phyloP scores from a whole-genome alignment of 495 filamentous ascomycete genomes.

The Trichodelitschia bisporula region DNA sequence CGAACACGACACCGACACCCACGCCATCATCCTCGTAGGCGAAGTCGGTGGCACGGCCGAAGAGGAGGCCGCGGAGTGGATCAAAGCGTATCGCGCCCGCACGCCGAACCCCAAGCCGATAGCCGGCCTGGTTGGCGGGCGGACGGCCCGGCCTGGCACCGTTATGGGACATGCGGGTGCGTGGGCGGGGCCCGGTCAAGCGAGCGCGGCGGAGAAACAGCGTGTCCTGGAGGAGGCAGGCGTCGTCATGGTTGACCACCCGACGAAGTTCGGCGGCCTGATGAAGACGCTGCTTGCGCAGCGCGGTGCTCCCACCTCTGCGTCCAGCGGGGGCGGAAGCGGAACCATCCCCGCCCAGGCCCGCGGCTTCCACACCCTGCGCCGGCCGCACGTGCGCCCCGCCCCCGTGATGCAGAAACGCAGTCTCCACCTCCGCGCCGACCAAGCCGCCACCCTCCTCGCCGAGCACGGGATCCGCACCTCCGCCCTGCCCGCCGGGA shows the following conservation, averaged over 20 bases:
- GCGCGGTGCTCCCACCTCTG: too few relatives aligned
- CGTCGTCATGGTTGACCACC: conserved; percentile 55
- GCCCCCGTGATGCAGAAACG: conserved; percentile 20
- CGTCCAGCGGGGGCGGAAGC: too few relatives aligned
- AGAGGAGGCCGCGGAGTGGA: conserved; percentile 61
- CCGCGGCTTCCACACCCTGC: conserved; percentile 12
- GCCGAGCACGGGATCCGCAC: too few relatives aligned
- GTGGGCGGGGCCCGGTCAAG: conserved; percentile 42
- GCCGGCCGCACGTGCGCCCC: neutral
- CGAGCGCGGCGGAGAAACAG: conserved; percentile 38
- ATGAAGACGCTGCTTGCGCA: conserved; percentile 33
- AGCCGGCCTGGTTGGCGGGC: conserved; percentile 50
- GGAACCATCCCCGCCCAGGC: conserved; percentile 7
- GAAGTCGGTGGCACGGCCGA: conserved; percentile 72
- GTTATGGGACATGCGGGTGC: conserved; percentile 84
- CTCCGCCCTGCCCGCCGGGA: too few relatives aligned
- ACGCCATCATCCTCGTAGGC: conserved; percentile 63
- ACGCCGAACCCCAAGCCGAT: conserved; percentile 48
- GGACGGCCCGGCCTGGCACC: conserved; percentile 35
- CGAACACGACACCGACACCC: conserved; percentile 47
- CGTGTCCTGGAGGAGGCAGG: conserved; percentile 42
- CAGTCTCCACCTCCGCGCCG: conserved; percentile 30
- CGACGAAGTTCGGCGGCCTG: conserved; percentile 49
- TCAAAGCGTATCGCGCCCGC: conserved; percentile 37
- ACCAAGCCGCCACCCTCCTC: conserved; percentile 34